Evolutionary conservation across 2,329 filamentous ascomycete species (phyloP), one percentile per base, ranked within the genome.

Genomic region (Colletotrichum sp.): DNA sequence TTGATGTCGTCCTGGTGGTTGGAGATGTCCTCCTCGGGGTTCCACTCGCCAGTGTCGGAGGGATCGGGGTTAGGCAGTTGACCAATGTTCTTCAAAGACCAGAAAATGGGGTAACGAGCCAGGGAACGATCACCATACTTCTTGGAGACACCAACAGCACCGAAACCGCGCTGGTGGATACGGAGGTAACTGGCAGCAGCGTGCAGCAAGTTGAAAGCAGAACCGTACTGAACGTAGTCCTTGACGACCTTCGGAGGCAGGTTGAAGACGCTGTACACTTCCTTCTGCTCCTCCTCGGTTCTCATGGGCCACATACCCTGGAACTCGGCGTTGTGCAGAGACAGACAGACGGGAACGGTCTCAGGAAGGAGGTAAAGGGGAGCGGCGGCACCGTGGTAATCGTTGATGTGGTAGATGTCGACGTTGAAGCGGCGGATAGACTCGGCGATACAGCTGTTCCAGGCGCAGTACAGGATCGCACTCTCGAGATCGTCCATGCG

Each of bases 401-500:
- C 92, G 82, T 93, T 93, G 82, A 93, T 91, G 80, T 93, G 92
- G 81, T 93, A 93, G n/a, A 93, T 81, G 78, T 93, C 90, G 75
- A 92, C 86, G 0, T 90, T 88, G 81, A 94, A 94, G 18, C 92
- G 89, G 72, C 89, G 88, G 78, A 93, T 89, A 2, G 91, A 85
- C 78, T 92, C 88, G 9, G 92, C 91, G 79, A 94, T 93, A 81
- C 92, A 94, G 82, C 92, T 90, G 78, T 94, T 94, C 92, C 92
- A 94, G 4, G 91, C 92, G 4, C 91, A 93, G 81, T 94, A 94
- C 83, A 93, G 93, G 63, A 94, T 90, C 15, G 92, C 92, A 77
- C 89, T 92, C 77, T 93, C 91, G 70, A 94, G 86, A 80, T 94
- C 92, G 80, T 94, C 92, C 92, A 94, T 94, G 36, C 92, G 89